Evolutionary conservation across 192 early-diverging fungal species (phyloP).

Genomic region (Coemansia sp.): DNA sequence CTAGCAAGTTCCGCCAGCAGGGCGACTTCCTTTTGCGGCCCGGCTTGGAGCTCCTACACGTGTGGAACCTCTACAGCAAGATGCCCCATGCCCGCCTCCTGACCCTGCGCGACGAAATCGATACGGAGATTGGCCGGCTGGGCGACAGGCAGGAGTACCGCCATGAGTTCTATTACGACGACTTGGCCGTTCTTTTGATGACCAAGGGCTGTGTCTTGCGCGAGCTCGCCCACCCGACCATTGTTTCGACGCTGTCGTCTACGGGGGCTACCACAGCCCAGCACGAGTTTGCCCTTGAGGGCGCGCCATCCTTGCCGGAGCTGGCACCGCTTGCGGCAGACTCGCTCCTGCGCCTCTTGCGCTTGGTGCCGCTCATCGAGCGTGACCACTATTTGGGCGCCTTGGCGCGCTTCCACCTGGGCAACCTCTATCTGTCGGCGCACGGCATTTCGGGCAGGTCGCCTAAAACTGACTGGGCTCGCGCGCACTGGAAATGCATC

Average conservation of each 20-base stretch:
- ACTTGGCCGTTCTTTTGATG: slow-evolving; percentile 71
- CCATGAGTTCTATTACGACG: slow-evolving; percentile 66
- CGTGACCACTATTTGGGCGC: slow-evolving; percentile 67
- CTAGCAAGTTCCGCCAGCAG: slow-evolving; percentile 70
- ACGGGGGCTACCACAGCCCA: neutral
- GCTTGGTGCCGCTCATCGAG: slow-evolving; percentile 57
- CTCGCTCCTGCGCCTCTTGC: slow-evolving; percentile 49
- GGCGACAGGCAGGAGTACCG: slow-evolving; percentile 27
- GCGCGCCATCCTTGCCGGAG: neutral
- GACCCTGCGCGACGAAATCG: slow-evolving; percentile 47
- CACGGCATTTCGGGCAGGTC: slow-evolving; percentile 22
- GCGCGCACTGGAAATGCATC: slow-evolving; percentile 53
- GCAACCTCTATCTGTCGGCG: slow-evolving; percentile 54
- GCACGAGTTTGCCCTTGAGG: neutral
- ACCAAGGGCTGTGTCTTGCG: slow-evolving; percentile 66
- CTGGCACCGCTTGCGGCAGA: slow-evolving; percentile 15
- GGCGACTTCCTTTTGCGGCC: slow-evolving; percentile 70
- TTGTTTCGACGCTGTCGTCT: slow-evolving; percentile 36
- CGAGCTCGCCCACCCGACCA: slow-evolving; percentile 58
- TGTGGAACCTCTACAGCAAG: slow-evolving; percentile 73
- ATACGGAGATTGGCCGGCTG: slow-evolving; percentile 51
- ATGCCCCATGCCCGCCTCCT: slow-evolving; percentile 58
- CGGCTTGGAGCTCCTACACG: slow-evolving; percentile 72
- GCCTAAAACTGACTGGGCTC: slow-evolving; percentile 38
- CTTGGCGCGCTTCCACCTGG: slow-evolving; percentile 60